Evolutionary conservation across 805 yeast genomes (phyloP).

Genomic region (Saturnispora serradocipensis): DNA sequence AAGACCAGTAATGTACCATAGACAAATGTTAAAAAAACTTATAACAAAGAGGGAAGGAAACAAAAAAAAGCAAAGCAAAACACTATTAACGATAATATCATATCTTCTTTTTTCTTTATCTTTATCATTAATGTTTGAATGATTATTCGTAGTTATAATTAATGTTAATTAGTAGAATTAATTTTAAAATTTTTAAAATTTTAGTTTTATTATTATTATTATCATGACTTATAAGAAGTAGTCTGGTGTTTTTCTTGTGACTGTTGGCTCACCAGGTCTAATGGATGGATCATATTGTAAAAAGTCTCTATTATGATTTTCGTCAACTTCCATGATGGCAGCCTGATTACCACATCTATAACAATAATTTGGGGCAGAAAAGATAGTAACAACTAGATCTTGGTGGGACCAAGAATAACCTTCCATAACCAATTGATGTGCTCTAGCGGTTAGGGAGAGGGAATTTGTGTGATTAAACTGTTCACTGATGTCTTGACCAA

Average conservation of each 20-base stretch:
- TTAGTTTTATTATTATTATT: background rate
- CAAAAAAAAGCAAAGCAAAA: background rate
- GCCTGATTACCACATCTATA: conserved; percentile 98
- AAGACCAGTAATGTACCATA: background rate
- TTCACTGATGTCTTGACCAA: conserved; percentile 91
- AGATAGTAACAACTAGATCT: conserved; percentile 87
- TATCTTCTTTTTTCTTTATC: background rate
- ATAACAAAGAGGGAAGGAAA: background rate
- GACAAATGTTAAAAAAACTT: background rate
- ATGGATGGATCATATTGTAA: conserved; percentile 94
- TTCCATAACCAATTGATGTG: conserved; percentile 97
- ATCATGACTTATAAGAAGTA: conserved; percentile 62
- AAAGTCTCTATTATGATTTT: conserved; percentile 82
- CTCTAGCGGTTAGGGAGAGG: conserved; percentile 78
- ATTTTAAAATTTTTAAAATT: background rate
- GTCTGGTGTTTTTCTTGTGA: conserved; percentile 93
- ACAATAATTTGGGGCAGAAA: conserved; percentile 93
- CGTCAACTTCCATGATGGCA: conserved; percentile 97
- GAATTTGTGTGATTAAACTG: conserved; percentile 90
- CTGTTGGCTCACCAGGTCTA: conserved; percentile 97
- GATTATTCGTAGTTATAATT: background rate
- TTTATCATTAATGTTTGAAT: background rate
- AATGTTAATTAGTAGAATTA: background rate
- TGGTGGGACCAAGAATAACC: conserved; percentile 94
- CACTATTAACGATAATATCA: background rate